Base-by-base conservation (phyloP, 2,329 filamentous ascomycete genomes). In the Colletotrichum horii region DNA sequence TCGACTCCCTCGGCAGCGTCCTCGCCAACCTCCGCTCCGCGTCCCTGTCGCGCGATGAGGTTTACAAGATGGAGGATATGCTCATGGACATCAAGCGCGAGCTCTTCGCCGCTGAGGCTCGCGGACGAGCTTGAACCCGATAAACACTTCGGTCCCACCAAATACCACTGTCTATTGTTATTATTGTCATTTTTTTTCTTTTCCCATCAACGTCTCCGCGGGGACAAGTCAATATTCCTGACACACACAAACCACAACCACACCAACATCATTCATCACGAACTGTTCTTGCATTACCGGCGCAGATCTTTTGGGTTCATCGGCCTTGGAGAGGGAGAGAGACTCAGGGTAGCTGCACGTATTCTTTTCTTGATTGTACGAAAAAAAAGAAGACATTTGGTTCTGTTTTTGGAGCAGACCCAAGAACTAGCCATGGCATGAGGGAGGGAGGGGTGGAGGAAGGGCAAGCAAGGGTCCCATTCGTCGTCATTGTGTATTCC, bases 21-120 rank as follows among this genome's bases (percentile, higher is more conserved):
- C 83, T 97, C 28, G 87, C 88, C 24, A 89, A 92, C 77, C 87
- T 96, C 74, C 90, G 89, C 70, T 85, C 85, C 32, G 87, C 92
- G 26, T 87, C 90, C 19, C 84, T 97, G 56, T 91, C 91, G 19
- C 88, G 91, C 14, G 87, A 90, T 14, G 92, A 95, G 76, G 91
- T 95, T 69, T 89, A 92, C 75, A 89, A 93, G 81, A 89, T 97
- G 78, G 95, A 97, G 80, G 93, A 96, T 81, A 86, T 95, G 79
- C 88, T 97, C 81, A 95, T 96, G 86, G 94, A 96, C 82, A 91
- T 96, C 78, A 93, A 94, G 83, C 89, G 91, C 77, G 92, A 94
- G 82, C 88, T 96, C 67, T 94, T 94, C 82, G 91, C 93, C 71
- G 95, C 94, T 19, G 92, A 92, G 79, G 87, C 87, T 79, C 89